Percentiles rank a stretch among this genome's conserved stretches.
These are phyloP conservation scores for Aspergillus tamarii DNA, from an alignment of 2,329 filamentous ascomycete species.

Conservation along the genomic window DNA sequence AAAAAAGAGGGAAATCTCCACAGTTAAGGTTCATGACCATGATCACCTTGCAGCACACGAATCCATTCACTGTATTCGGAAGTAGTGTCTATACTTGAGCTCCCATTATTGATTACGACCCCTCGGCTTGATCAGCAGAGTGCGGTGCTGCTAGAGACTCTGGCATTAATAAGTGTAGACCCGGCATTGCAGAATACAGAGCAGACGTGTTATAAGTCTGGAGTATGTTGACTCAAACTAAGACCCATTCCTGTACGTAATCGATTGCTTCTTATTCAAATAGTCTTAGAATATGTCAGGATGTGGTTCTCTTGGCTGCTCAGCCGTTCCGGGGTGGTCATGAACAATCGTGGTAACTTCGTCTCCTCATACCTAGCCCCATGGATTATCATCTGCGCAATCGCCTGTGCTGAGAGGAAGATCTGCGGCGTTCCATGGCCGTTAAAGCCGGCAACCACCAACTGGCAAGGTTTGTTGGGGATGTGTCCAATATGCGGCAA, in stretches of 20 bases:
- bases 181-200: not conserved
- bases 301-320: slow-evolving; percentile 24
- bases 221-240: not conserved
- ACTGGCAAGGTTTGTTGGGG: slow-evolving; percentile 52
- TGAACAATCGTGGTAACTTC: slow-evolving; percentile 36
- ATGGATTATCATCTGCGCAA: slow-evolving; percentile 57
- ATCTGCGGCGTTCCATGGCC: slow-evolving; percentile 70
- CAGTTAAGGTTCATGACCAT: not conserved
- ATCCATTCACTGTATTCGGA: not conserved
- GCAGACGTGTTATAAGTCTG: not conserved
- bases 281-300: slow-evolving; percentile 7
- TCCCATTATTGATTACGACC: not conserved
- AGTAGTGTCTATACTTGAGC: not conserved
- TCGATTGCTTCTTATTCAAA: not conserved
- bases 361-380: slow-evolving; percentile 30
- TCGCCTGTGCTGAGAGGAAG: slow-evolving; percentile 61
- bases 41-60: not conserved
- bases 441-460: slow-evolving; percentile 64
- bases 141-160: not conserved
- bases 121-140: not conserved
- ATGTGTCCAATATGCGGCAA: slow-evolving; percentile 58
- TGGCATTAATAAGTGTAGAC: not conserved
- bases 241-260: not conserved
- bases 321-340: slow-evolving; percentile 32
- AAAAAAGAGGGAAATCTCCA: not conserved